phyloP scores from a whole-genome alignment of 192 early-diverging fungal species.

The Rhizophlyctis rosea region DNA sequence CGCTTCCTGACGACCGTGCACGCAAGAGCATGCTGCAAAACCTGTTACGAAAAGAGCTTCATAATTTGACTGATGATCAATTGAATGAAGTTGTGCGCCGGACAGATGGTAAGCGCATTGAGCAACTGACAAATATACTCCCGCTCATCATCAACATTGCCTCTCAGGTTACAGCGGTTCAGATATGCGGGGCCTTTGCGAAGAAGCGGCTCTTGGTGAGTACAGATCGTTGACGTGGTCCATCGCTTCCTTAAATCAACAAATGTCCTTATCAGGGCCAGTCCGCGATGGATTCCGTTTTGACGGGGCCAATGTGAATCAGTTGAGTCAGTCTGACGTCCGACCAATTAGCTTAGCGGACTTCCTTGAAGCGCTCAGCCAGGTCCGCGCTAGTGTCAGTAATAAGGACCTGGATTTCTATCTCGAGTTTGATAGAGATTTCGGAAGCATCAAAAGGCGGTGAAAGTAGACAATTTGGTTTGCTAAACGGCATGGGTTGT shows the following conservation, averaged over 20 bases:
- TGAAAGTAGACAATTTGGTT: background rate
- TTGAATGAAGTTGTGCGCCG: slow-evolving; percentile 56
- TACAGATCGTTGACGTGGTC: slow-evolving; percentile 7
- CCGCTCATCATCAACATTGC: too few species aligned
- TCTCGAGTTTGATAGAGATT: slow-evolving; percentile 67
- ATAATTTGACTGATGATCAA: slow-evolving; percentile 57
- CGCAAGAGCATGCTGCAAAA: slow-evolving; percentile 62
- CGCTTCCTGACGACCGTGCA: slow-evolving; percentile 74
- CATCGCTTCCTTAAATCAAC: too few species aligned
- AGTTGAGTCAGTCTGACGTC: slow-evolving; percentile 52
- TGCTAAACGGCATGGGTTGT: too few species aligned
- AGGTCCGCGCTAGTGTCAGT: slow-evolving; percentile 82
- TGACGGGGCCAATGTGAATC: background rate
- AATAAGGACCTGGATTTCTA: slow-evolving; percentile 76
- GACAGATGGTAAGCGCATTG: slow-evolving; percentile 65
- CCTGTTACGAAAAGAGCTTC: slow-evolving; percentile 54
- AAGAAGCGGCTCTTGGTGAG: slow-evolving; percentile 54
- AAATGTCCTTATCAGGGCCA: background rate
- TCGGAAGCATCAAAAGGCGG: slow-evolving; percentile 14
- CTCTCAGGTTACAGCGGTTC: slow-evolving; percentile 75
- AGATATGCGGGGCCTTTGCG: slow-evolving; percentile 82
- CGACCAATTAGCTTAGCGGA: slow-evolving; percentile 70
- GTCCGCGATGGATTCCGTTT: background rate
- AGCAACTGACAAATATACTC: too few species aligned
- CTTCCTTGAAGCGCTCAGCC: slow-evolving; percentile 76